Conservation (phyloP, 441 rosid species). For the Bruguiera hainesii region DNA sequence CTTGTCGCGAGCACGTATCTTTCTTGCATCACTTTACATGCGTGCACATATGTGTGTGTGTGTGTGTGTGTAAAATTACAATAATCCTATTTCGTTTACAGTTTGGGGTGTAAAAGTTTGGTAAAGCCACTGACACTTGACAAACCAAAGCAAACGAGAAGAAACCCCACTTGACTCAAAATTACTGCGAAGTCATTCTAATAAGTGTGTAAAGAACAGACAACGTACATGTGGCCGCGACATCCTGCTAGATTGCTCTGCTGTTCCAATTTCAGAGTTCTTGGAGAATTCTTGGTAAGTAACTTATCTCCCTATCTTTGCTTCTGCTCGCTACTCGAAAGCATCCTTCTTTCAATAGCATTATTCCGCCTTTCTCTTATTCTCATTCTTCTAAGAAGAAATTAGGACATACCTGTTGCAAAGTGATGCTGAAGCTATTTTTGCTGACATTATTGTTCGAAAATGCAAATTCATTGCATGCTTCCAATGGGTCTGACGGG, state of each 20-base stretch:
- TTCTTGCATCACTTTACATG: neutral
- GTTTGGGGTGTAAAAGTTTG: neutral
- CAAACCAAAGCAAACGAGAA: slow-evolving; percentile 25
- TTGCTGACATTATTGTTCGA: slow-evolving; percentile 25
- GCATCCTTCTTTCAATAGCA: too few relatives aligned
- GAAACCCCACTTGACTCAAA: slow-evolving; percentile 16
- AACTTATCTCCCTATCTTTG: too few relatives aligned
- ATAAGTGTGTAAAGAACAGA: slow-evolving; percentile 13
- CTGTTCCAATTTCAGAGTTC: too few relatives aligned
- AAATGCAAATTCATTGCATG: slow-evolving; percentile 14
- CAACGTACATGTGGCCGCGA: slow-evolving; percentile 21
- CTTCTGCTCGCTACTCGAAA: too few relatives aligned
- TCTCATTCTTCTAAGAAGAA: too few relatives aligned
- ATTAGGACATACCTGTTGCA: neutral
- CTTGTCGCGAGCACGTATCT: too few relatives aligned
- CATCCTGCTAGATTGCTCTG: slow-evolving; percentile 23
- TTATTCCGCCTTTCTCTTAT: too few relatives aligned
- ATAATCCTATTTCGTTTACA: neutral
- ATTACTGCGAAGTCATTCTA: slow-evolving; percentile 26
- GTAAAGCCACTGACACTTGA: slow-evolving; percentile 20
- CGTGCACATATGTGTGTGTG: neutral
- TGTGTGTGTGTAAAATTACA: neutral
- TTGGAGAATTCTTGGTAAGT: too few relatives aligned
- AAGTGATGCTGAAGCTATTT: slow-evolving; percentile 26
- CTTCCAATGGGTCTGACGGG: slow-evolving; percentile 17